A percentile compares a stretch with the other conserved stretches of the same genome.
These are phyloP conservation scores for Bolboschoenoplectus hybrid DNA, from an alignment of 202 grass and related monocot genomes.

Conservation along the genomic window DNA sequence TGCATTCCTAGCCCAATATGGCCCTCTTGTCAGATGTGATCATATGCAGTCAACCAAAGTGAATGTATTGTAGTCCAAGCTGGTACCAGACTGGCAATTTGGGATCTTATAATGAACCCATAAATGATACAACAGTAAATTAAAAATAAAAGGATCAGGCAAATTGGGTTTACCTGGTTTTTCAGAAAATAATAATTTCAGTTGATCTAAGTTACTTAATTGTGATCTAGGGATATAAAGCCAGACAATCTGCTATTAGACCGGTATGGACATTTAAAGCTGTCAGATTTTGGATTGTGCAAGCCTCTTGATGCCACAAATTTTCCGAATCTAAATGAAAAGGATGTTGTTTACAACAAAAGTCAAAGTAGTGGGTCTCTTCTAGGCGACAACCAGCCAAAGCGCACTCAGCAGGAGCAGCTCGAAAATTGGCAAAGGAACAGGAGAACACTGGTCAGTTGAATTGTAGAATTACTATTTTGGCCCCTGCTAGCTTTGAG, in stretches of 20 bases:
- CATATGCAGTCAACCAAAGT: not conserved
- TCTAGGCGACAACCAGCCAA: slow-evolving; percentile 57
- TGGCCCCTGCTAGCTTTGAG: not conserved
- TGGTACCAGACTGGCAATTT: not conserved
- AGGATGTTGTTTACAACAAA: slow-evolving; percentile 62
- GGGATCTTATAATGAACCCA: not conserved
- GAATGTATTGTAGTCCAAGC: slow-evolving; percentile 2
- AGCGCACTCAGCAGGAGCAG: slow-evolving; percentile 87
- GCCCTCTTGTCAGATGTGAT: not conserved
- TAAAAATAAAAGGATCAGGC: not conserved
- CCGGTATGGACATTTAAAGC: slow-evolving; percentile 84
- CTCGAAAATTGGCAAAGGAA: slow-evolving; percentile 98
- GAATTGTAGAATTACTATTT: slow-evolving; percentile 30
- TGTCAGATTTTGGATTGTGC: slow-evolving; percentile 97
- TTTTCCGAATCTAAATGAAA: slow-evolving; percentile 94
- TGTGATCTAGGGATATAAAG: slow-evolving; percentile 83
- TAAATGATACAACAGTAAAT: not conserved
- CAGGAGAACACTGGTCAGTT: slow-evolving; percentile 91
- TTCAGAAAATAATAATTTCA: not conserved
- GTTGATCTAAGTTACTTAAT: not conserved
- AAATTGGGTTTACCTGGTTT: not conserved
- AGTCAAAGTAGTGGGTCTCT: slow-evolving; percentile 39
- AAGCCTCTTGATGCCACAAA: slow-evolving; percentile 85
- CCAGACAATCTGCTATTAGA: slow-evolving; percentile 97
- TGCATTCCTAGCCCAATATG: not conserved